Conservation (phyloP, 108 stramenopile species). For the Skeletonema grethae region DNA sequence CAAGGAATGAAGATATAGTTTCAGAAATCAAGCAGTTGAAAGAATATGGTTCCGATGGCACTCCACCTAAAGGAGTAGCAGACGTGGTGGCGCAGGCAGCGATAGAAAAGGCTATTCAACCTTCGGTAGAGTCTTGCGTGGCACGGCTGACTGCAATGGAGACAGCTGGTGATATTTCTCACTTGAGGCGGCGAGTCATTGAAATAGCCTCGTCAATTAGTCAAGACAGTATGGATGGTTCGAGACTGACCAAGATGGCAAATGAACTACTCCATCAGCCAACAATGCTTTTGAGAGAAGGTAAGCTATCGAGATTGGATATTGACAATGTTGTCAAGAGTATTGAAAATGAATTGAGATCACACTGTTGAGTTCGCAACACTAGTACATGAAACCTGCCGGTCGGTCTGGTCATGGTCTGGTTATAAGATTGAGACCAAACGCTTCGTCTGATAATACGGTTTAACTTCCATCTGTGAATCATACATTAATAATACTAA, state of each 20-base stretch:
- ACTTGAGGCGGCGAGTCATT: conserved; percentile 28
- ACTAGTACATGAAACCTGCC: no score
- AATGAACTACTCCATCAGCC: conserved; percentile 55
- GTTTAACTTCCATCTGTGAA: neutral
- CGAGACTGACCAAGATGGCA: conserved; percentile 29
- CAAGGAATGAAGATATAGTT: conserved; percentile 58
- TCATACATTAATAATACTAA: neutral
- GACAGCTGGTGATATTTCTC: conserved; percentile 24
- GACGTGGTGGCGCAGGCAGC: conserved; percentile 42
- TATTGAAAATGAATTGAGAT: conserved; percentile 23
- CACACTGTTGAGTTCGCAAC: neutral
- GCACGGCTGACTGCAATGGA: conserved; percentile 37
- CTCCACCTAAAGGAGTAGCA: conserved; percentile 41
- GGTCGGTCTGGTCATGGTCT: no score
- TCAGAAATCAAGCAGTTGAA: conserved; percentile 54
- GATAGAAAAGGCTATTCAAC: conserved; percentile 43
- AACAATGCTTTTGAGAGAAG: conserved; percentile 52
- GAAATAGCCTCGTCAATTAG: conserved; percentile 19
- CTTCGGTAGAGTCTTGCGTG: conserved; percentile 45
- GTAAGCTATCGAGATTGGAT: conserved; percentile 12
- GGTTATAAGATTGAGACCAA: neutral
- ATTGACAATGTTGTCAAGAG: conserved; percentile 10
- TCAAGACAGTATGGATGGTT: conserved; percentile 1
- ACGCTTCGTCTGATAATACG: neutral
- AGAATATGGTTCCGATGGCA: conserved; percentile 59